These are phyloP conservation scores for Colletotrichum filicis DNA, from an alignment of 2,329 filamentous ascomycete species.

Conservation along the genomic window DNA sequence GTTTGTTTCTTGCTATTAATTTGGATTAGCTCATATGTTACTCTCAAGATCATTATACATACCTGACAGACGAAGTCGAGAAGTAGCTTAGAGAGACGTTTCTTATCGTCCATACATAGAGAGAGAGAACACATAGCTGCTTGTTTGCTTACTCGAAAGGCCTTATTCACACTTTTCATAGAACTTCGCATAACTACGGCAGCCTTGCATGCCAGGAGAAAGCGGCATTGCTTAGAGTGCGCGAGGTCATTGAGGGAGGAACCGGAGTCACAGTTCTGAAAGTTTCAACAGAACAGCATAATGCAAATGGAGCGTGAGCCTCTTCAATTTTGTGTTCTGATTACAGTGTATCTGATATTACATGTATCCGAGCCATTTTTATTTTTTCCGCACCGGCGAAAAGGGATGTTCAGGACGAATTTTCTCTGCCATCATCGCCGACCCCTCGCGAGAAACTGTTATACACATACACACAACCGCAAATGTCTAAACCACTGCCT, in stretches of 20 bases:
- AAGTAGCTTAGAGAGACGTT: no score
- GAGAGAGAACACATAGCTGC: no score
- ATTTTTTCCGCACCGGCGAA: neutral
- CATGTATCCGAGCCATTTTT: conserved; percentile 5
- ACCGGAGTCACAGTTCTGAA: no score
- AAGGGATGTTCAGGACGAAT: neutral
- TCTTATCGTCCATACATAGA: no score
- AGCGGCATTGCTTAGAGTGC: neutral
- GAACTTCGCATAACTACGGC: no score
- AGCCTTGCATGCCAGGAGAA: no score
- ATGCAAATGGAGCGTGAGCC: neutral
- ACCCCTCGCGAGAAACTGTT: conserved; percentile 9
- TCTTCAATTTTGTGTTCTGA: neutral
- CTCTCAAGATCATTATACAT: no score
- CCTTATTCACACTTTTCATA: no score
- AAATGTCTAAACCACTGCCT: neutral
- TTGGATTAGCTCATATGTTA: no score
- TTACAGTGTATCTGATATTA: conserved; percentile 29
- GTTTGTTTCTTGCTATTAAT: neutral
- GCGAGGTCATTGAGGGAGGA: no score
- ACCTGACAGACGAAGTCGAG: neutral
- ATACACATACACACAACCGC: conserved; percentile 2
- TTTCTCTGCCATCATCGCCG: neutral
- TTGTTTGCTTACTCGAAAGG: no score
- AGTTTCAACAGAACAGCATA: neutral